Percentiles rank a stretch among this genome's conserved stretches.
phyloP scores from a whole-genome alignment of 164 flowering plant species.

The Vitis amurensis region DNA sequence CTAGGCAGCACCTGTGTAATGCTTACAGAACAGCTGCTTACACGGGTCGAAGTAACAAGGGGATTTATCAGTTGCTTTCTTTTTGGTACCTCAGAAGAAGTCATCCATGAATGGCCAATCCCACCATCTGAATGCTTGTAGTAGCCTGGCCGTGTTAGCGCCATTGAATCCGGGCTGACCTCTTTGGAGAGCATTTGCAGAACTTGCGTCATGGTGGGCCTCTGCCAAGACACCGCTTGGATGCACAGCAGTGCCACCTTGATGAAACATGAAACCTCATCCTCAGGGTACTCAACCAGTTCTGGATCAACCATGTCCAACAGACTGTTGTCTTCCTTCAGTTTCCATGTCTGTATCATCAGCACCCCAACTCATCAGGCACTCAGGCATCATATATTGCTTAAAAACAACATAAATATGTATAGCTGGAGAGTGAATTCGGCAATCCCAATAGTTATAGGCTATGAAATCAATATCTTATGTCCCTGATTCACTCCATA shows the following conservation, averaged over 20 bases:
- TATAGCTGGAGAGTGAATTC: too few species aligned
- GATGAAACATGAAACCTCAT: conserved; percentile 23
- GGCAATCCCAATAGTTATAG: too few species aligned
- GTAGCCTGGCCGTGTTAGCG: conserved; percentile 27
- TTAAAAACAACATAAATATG: too few species aligned
- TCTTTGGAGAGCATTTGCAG: conserved; percentile 29
- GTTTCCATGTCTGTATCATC: conserved; percentile 25
- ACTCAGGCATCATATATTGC: too few species aligned
- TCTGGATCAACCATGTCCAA: conserved; percentile 29
- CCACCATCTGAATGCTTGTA: conserved; percentile 11
- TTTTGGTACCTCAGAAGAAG: too few species aligned
- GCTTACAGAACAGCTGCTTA: too few species aligned
- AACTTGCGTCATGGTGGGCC: conserved; percentile 34
- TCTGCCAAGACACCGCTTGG: conserved; percentile 22
- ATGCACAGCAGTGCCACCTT: conserved; percentile 34
- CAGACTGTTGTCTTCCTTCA: conserved; percentile 19
- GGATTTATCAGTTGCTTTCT: too few species aligned
- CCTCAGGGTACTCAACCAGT: conserved; percentile 21
- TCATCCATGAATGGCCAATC: too few species aligned
- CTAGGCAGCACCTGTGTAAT: too few species aligned
- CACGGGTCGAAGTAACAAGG: too few species aligned
- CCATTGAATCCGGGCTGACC: conserved; percentile 21
- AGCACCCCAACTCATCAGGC: background rate
- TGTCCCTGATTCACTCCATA: too few species aligned
- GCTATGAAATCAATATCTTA: too few species aligned